Evolutionary conservation across 2,329 filamentous ascomycete species (phyloP).

Genomic region (Calycina marina): DNA sequence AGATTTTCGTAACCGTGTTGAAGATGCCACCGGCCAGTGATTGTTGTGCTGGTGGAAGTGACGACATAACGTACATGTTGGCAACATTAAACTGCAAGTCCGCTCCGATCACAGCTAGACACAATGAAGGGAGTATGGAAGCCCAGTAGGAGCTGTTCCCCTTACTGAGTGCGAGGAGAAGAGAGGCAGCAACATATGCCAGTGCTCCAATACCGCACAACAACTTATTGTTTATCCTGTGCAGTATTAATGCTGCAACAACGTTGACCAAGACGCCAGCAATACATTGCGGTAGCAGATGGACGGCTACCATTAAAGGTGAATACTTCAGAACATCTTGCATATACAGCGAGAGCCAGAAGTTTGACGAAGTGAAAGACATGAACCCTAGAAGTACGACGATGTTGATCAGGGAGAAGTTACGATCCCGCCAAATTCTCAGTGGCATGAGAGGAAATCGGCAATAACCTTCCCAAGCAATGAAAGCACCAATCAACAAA

Average conservation of each 20-base stretch:
- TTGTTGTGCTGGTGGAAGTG: constrained; percentile 40
- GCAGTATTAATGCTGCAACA: constrained; percentile 45
- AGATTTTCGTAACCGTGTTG: constrained; percentile 45
- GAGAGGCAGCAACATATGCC: constrained; percentile 25
- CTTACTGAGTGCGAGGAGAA: constrained; percentile 42
- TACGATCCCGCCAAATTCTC: constrained; percentile 42
- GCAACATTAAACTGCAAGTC: constrained; percentile 58
- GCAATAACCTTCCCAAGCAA: constrained; percentile 45
- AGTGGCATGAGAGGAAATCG: constrained; percentile 36
- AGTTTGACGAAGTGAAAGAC: constrained; percentile 41
- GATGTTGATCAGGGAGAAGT: constrained; percentile 47
- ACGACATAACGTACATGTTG: constrained; percentile 60
- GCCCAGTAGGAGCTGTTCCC: constrained; percentile 46
- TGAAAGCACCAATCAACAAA: constrained; percentile 39
- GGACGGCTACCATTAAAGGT: constrained; percentile 44
- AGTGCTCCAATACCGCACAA: constrained; percentile 34
- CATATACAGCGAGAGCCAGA: constrained; percentile 51
- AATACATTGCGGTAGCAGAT: constrained; percentile 50
- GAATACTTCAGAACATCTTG: constrained; percentile 38
- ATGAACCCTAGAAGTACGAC: constrained; percentile 45
- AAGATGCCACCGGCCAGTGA: constrained; percentile 53
- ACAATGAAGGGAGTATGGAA: constrained; percentile 44
- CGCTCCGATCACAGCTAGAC: constrained; percentile 46
- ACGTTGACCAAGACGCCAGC: constrained; percentile 50
- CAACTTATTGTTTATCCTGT: constrained; percentile 48